Conservation (phyloP, 2,329 filamentous ascomycete species). For the Fusarium napiforme region DNA sequence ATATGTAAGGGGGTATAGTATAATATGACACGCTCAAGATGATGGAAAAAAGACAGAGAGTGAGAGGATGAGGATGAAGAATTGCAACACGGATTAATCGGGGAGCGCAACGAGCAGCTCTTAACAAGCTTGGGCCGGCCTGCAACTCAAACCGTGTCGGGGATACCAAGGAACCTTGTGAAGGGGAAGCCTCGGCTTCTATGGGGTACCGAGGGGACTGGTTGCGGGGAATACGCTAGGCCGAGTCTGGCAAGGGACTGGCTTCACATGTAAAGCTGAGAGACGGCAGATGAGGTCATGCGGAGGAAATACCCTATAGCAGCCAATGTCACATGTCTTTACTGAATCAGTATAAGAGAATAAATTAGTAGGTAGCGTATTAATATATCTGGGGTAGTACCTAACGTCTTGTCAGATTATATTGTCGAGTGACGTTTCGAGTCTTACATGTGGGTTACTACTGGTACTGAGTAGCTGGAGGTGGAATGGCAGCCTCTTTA, state of each 20-base stretch:
- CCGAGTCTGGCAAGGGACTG: constrained; percentile 28
- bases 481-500: not conserved
- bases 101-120: constrained; percentile 37
- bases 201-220: constrained; percentile 47
- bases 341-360: not conserved
- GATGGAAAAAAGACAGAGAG: constrained; percentile 13
- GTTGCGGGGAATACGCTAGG: constrained; percentile 43
- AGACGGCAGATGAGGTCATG: constrained; percentile 45
- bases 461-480: no score
- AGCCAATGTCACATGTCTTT: constrained; percentile 33
- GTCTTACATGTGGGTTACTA: not conserved
- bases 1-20: constrained; percentile 25
- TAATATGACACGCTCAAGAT: constrained; percentile 32
- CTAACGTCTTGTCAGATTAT: not conserved
- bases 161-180: constrained; percentile 30
- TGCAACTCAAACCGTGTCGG: constrained; percentile 23
- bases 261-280: constrained; percentile 47
- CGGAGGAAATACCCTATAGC: constrained; percentile 16
- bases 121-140: constrained; percentile 44
- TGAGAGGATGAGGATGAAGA: not conserved
- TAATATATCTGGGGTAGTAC: constrained; percentile 13
- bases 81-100: constrained; percentile 1
- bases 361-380: not conserved
- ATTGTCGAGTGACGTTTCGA: not conserved
- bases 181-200: constrained; percentile 47